Evolutionary conservation across 305 asterid genomes (phyloP).

Genomic region (Vinca major): DNA sequence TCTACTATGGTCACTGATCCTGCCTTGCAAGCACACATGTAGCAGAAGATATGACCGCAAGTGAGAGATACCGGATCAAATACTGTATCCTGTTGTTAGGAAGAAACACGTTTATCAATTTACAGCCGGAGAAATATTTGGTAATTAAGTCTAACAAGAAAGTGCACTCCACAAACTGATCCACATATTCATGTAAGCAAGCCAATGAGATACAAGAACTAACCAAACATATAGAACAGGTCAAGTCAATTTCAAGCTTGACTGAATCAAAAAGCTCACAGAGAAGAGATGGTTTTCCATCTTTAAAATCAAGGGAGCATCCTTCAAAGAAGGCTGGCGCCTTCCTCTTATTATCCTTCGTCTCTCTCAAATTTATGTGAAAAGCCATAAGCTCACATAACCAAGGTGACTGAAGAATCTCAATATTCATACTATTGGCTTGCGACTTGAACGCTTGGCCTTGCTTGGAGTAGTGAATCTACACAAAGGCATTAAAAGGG

Average conservation of each 20-base stretch:
- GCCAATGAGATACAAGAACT: constrained; percentile 16
- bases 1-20: constrained; percentile 78
- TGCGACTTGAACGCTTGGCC: constrained; percentile 90
- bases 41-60: constrained; percentile 89
- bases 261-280: constrained; percentile 71
- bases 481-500: constrained; percentile 3
- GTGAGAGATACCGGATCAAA: constrained; percentile 81
- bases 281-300: constrained; percentile 58
- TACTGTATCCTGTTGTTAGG: constrained; percentile 56
- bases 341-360: constrained; percentile 24
- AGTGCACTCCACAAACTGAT: background rate
- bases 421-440: constrained; percentile 67
- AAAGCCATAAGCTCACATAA: constrained; percentile 88
- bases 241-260: constrained; percentile 75
- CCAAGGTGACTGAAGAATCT: constrained; percentile 98
- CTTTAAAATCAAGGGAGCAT: constrained; percentile 43
- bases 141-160: background rate
- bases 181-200: background rate
- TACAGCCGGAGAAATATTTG: background rate
- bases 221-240: constrained; percentile 91
- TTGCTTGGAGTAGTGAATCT: constrained; percentile 89
- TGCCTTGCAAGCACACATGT: constrained; percentile 84
- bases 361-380: constrained; percentile 50
- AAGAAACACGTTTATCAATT: background rate
- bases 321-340: constrained; percentile 49